phyloP scores from a whole-genome alignment of 148 eudicot species.

The Fagopyrum homotropicum region DNA sequence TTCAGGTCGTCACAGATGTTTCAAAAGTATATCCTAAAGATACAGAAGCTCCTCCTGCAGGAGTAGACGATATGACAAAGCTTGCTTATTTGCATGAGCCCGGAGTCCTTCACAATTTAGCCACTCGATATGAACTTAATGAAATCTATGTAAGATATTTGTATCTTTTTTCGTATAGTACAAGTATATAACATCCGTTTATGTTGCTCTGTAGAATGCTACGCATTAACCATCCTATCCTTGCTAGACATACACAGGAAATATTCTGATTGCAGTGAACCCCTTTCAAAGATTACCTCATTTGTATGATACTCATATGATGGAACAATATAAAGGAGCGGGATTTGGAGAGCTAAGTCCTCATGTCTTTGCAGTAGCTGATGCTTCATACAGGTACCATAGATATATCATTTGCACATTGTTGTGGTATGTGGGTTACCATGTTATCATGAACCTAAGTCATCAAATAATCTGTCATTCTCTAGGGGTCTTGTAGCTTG shows the following conservation, averaged over 20 bases:
- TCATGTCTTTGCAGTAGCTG: constrained; percentile 97
- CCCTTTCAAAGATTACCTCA: constrained; percentile 98
- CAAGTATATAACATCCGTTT: not conserved
- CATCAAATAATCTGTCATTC: not conserved
- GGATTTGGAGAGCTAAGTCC: constrained; percentile 95
- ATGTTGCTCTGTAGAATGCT: constrained; percentile 1
- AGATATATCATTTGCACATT: not conserved
- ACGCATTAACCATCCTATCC: constrained; percentile 14
- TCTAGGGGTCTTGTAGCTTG: not conserved
- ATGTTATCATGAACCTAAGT: not conserved
- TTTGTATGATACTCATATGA: constrained; percentile 93
- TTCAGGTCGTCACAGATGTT: constrained; percentile 67
- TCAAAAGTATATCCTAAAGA: constrained; percentile 87
- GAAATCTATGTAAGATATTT: constrained; percentile 74
- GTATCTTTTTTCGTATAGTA: not conserved
- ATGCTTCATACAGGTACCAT: constrained; percentile 74
- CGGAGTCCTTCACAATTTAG: constrained; percentile 82
- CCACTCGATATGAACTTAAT: constrained; percentile 89
- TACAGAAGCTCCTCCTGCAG: constrained; percentile 95
- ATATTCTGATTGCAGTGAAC: constrained; percentile 90
- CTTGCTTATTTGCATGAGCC: constrained; percentile 98
- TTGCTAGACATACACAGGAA: constrained; percentile 93
- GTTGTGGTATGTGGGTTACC: not conserved
- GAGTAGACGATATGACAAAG: constrained; percentile 99
- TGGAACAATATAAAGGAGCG: constrained; percentile 98